phyloP scores from a whole-genome alignment of 192 early-diverging fungal genomes.

The Endogone sp. region DNA sequence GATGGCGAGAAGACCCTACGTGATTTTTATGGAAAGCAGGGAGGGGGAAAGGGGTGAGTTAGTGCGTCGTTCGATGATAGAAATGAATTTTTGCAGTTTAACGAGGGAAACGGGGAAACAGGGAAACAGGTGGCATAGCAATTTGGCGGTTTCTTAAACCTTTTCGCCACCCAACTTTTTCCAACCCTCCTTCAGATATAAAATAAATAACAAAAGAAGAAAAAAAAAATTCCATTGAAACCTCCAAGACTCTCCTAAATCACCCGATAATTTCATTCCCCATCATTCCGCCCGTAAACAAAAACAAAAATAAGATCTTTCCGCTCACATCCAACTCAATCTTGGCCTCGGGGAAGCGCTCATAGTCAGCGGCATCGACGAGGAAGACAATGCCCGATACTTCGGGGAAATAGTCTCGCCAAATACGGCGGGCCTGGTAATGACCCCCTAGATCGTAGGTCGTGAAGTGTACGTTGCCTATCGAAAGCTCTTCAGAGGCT shows the following conservation, averaged over 20 bases:
- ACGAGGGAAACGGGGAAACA: no score
- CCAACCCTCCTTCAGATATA: no score
- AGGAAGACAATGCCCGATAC: conserved; percentile 98
- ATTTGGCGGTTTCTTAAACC: no score
- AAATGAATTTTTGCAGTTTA: no score
- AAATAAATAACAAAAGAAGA: no score
- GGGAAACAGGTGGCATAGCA: no score
- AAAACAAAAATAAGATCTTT: no score
- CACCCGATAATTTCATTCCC: no score
- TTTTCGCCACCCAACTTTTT: no score
- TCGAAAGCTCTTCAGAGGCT: conserved; percentile 95
- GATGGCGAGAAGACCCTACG: conserved; percentile 85
- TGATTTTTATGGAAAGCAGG: conserved; percentile 1
- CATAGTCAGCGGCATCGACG: conserved; percentile 86
- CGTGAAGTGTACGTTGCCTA: conserved; percentile 96
- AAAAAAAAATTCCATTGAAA: no score
- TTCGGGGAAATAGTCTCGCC: conserved; percentile 99
- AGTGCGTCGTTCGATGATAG: neutral
- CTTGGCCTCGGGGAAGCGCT: conserved; percentile 86
- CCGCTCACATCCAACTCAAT: conserved; percentile 91
- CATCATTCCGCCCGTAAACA: neutral
- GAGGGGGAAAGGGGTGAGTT: neutral
- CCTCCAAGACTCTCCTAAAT: no score
- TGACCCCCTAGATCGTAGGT: conserved; percentile 99
- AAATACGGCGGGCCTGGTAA: conserved; percentile 93